Evolutionary conservation across 495 filamentous ascomycete species (phyloP), one percentile per base, ranked within the genome.

Genomic region (Penicillium riverlandense): DNA sequence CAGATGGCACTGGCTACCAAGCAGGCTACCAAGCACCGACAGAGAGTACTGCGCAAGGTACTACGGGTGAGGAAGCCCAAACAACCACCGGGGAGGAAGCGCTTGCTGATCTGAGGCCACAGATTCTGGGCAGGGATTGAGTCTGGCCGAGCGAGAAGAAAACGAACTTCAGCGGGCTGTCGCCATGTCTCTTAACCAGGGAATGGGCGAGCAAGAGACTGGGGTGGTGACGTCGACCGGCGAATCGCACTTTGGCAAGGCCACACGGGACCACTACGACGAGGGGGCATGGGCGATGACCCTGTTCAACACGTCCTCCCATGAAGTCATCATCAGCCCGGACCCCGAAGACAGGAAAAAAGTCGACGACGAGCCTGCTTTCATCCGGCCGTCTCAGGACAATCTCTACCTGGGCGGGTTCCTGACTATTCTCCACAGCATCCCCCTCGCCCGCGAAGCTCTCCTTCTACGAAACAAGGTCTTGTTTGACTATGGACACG

Each of bases 361-460:
- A 46, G 61, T 66, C 7, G 55, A 61, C 7, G 72, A 69, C 41
- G 71, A 74, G 14, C 88, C 88, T 1, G 80, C 78, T 1, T 91
- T 95, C 45, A 66, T 96, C 36, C 82, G 81, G 38, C 81, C 85
- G 36, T 75, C 79, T 10, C 73, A 75, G 3, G 69, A 67, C 11
- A 61, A 64, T 22, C 72, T 82, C 38, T 78, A 79, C 48, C 62
- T 95, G 10, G 80, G 84, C 16, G 78, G 75, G 1, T 61, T 91
- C 1, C 47, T 96, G 31, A 88, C 84, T 9, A 90, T 94, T 36
- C 69, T 87, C n/a, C 85, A 91, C 54, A 71, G 82, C 35, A 91
- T 96, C 43, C 90, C 90, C n/a, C 66, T 82, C 33, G 82, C 82
- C 11, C 76, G 89, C 38, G 86, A 92, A 51, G 75, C 81, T 7